Base-by-base conservation (phyloP, 2,329 filamentous ascomycete species). In the Didymosphaeria variabile region DNA sequence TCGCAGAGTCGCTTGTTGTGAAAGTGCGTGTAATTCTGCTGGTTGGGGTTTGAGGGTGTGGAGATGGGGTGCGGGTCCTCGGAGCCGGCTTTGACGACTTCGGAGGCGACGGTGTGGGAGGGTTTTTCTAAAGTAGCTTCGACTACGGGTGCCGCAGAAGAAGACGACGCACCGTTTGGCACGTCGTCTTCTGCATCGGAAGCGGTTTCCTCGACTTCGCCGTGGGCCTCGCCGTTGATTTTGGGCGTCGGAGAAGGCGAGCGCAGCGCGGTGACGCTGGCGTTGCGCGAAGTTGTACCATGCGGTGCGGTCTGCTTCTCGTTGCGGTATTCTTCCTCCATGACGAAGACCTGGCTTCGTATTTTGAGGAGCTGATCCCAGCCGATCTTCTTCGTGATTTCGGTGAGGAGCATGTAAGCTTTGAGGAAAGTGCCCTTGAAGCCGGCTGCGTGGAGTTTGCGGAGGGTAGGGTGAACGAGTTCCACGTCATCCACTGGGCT, bases 1-100 rank as follows among this genome's bases (percentile, higher is more conserved):
- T 99, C 95, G 74, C 95, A 99, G 1, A 99, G 87, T 0, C 95
- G 90, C 82, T 99, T 99, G 79, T 97, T 97, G 77, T 96, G 95
- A 75, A 99, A 93, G 70, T 94, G 92, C 7, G 93, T 94, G 69
- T 97, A 91, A 67, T 91, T 86, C 90, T 87, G 69, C 92, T 90
- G 21, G 29, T 67, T 66, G 23, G 70, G 56, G 58, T 70, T 66
- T 2, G 58, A 56, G 52, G 90, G 87, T 66, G 93, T 89, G 6
- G 62, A 60, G 50, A 53, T 63, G 36, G 60, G 57, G 70, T 62
- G 57, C 15, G 66, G 64, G 57, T 90, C 89, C 68, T 94, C 91
- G 52, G 83, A 86, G 49, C 92, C 91, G 9, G 88, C 87, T 77
- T 94, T 94, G 59, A 90, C 88, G 63, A 91, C 90, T 65, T 90